Base-by-base conservation (phyloP, 2,329 filamentous ascomycete genomes). In the Cladosporium velox region DNA sequence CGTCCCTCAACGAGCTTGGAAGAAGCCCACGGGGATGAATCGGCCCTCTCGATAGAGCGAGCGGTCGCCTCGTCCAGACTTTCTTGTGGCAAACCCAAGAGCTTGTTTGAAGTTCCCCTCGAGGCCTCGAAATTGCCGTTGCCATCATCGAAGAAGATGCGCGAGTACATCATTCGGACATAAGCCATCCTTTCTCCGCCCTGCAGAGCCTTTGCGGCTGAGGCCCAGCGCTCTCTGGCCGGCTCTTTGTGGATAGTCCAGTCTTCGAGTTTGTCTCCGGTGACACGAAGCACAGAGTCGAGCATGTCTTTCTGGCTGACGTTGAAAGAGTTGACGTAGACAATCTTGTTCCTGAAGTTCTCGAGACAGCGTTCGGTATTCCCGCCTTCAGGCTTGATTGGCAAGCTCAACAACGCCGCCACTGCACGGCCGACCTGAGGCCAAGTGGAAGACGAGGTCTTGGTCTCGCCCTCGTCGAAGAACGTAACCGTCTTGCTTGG, bases 221-320 rank as follows among this genome's bases (percentile, higher is more conserved):
- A 79, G 61, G 78, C 74, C 67, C 81, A 86, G 26, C 87, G 81
- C 73, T 85, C 76, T 49, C 78, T 68, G 1, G 79, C 76, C 0
- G 74, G 70, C 75, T 88, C 83, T 8, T 82, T 75, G 1, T 72
- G 79, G 65, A 91, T 82, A 2, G 73, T 81, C 89, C 89, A 91
- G 71, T 90, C 88, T 0, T 75, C 77, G 47, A 88, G 85, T 1
- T 77, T 84, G 0, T 84, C 86, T 0, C 83, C 83, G 0, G 85
- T 84, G 4, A 88, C 87, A 0, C 84, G 83, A 71, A 88, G 81
- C 14, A 88, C 76, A n/a, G 83, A 84, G 47, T 84, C 83, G 64
- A 91, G 81, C 79, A 91, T 90, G 11, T 91, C 88, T 12, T 82
- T 81, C 75, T 91, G 89, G 66, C 77, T 86, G 67, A 88, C 70